These are phyloP conservation scores for Penicillium olsonii DNA, from an alignment of 2,329 filamentous ascomycete genomes.

Conservation along the genomic window DNA sequence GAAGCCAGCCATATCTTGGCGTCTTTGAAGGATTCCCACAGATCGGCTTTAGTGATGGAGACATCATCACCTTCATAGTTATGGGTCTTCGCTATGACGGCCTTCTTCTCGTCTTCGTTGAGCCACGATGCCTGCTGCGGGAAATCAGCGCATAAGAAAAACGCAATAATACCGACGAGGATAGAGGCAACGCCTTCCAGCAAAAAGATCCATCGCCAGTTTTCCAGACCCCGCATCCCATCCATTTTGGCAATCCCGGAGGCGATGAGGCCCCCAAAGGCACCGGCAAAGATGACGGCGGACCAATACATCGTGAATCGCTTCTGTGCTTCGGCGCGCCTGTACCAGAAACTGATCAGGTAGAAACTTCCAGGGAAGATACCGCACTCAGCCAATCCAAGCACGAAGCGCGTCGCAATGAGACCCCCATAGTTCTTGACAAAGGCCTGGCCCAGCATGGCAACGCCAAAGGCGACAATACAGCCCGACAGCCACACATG, in stretches of 20 bases:
- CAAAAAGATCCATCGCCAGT: conserved; percentile 38
- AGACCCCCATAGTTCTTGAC: conserved; percentile 29
- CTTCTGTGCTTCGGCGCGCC: conserved; percentile 30
- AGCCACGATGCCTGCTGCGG: conserved; percentile 26
- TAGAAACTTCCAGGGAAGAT: conserved; percentile 41
- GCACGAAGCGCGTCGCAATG: conserved; percentile 32
- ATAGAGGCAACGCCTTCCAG: conserved; percentile 29
- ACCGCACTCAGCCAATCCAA: conserved; percentile 32
- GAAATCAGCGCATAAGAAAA: conserved; percentile 25
- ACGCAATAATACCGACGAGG: conserved; percentile 23
- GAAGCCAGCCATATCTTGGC: neutral
- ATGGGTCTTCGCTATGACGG: conserved; percentile 17
- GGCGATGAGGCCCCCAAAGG: conserved; percentile 32
- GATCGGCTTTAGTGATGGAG: neutral
- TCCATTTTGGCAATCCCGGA: conserved; percentile 30
- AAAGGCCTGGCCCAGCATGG: conserved; percentile 29
- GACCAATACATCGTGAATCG: conserved; percentile 29
- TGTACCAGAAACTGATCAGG: conserved; percentile 39
- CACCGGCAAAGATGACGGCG: conserved; percentile 24
- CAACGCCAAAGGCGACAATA: conserved; percentile 26
- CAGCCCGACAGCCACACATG: conserved; percentile 48
- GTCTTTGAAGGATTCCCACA: neutral
- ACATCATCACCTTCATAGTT: neutral
- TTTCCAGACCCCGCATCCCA: conserved; percentile 25
- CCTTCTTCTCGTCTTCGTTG: conserved; percentile 23